Evolutionary conservation across 2,329 filamentous ascomycete species (phyloP).

Genomic region (Stenocarpella maydis): DNA sequence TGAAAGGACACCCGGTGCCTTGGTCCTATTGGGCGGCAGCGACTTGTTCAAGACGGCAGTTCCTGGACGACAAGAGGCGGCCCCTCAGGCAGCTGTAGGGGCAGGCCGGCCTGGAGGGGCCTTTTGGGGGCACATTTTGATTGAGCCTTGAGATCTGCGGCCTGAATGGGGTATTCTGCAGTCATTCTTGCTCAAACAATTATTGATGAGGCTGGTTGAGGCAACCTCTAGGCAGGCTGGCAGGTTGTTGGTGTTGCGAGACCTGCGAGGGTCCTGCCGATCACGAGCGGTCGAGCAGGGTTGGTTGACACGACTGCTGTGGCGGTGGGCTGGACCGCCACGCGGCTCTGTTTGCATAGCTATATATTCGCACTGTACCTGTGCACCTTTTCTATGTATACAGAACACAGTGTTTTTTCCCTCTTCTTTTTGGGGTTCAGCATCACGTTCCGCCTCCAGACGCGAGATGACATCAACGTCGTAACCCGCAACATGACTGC

Average conservation of each 20-base stretch:
- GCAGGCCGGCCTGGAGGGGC: neutral
- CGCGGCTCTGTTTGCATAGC: constrained; percentile 24
- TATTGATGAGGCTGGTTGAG: constrained; percentile 28
- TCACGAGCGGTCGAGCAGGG: constrained; percentile 24
- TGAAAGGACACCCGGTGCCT: neutral
- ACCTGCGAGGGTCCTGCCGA: constrained; percentile 24
- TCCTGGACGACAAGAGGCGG: constrained; percentile 8
- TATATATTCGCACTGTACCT: neutral
- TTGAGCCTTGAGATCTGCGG: constrained; percentile 17
- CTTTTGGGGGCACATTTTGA: neutral
- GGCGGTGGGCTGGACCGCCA: constrained; percentile 31
- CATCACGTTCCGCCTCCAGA: too few species aligned
- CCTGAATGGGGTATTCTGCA: constrained; percentile 3
- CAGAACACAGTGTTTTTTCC: neutral
- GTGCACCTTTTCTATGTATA: too few species aligned
- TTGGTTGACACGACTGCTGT: constrained; percentile 3
- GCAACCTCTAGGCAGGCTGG: constrained; percentile 25
- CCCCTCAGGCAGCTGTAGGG: constrained; percentile 7
- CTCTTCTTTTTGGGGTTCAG: too few species aligned
- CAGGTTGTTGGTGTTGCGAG: constrained; percentile 2
- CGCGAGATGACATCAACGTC: constrained; percentile 23
- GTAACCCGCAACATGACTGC: constrained; percentile 20
- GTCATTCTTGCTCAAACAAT: constrained; percentile 8
- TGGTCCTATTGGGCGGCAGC: constrained; percentile 13
- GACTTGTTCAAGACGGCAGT: neutral